Percentiles rank a stretch among this genome's conserved stretches.
phyloP scores from a whole-genome alignment of 108 stramenopile species.

The Mayamaea pseudoterrestris region DNA sequence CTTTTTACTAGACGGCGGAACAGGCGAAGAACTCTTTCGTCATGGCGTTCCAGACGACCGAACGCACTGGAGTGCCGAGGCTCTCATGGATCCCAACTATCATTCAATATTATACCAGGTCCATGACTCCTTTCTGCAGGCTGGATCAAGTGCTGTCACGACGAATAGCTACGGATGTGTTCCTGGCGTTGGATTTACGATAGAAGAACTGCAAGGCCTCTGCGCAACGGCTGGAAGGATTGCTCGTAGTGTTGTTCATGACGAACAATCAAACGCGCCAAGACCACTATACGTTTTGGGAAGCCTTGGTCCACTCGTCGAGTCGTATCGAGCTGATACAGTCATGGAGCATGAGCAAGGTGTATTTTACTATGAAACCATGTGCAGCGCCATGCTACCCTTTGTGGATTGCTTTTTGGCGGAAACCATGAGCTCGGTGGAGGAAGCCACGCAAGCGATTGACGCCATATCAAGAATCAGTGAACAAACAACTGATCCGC shows the following conservation, averaged over 20 bases:
- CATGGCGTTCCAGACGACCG: constrained; percentile 71
- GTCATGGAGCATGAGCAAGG: constrained; percentile 46
- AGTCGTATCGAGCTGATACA: constrained; percentile 65
- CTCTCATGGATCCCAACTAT: constrained; percentile 39
- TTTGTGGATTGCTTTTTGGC: constrained; percentile 58
- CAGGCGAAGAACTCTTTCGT: constrained; percentile 74
- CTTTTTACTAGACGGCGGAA: constrained; percentile 65
- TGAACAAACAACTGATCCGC: background rate
- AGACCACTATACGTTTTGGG: constrained; percentile 35
- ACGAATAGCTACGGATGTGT: constrained; percentile 72
- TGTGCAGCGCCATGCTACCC: constrained; percentile 35
- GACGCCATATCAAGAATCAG: constrained; percentile 27
- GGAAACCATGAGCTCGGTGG: constrained; percentile 68
- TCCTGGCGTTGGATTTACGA: constrained; percentile 50
- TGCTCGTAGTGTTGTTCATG: constrained; percentile 28
- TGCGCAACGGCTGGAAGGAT: constrained; percentile 37
- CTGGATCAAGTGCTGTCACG: constrained; percentile 57
- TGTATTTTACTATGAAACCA: constrained; percentile 27
- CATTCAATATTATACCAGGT: constrained; percentile 45
- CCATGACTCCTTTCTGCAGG: constrained; percentile 50
- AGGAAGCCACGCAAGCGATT: constrained; percentile 61
- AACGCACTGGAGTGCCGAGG: constrained; percentile 67
- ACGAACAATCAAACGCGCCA: background rate
- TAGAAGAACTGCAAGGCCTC: constrained; percentile 22
- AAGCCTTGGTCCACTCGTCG: constrained; percentile 62